These are phyloP conservation scores for Suhomyces choctaworum DNA, from an alignment of 1,139 yeast genomes.

Conservation along the genomic window DNA sequence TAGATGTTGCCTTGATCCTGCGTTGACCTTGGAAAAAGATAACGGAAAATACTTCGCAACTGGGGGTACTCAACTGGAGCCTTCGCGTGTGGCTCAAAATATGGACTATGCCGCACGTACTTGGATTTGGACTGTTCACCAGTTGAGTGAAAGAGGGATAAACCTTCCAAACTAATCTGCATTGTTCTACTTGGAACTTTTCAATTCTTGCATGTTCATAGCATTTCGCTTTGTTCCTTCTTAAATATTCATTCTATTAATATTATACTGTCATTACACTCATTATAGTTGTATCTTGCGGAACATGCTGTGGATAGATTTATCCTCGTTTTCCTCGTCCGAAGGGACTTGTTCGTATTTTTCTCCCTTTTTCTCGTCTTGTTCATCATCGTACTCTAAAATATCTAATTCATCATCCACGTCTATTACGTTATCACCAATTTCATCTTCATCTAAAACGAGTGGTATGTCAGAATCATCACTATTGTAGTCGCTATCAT, in stretches of 20 bases:
- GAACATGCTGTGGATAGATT: too few species aligned
- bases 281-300: slow-evolving; percentile 5
- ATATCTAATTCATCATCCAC: slow-evolving; percentile 19
- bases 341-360: slow-evolving; percentile 3
- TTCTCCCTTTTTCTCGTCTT: slow-evolving; percentile 11
- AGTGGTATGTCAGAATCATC: slow-evolving; percentile 6
- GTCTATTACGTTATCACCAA: slow-evolving; percentile 12
- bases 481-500: slow-evolving; percentile 20
- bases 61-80: slow-evolving; percentile 54
- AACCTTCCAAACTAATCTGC: slow-evolving; percentile 17
- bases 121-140: slow-evolving; percentile 81
- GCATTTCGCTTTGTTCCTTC: too few species aligned
- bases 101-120: slow-evolving; percentile 65
- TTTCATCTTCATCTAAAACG: not conserved
- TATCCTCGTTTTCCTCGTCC: slow-evolving; percentile 5
- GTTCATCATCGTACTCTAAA: slow-evolving; percentile 16
- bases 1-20: slow-evolving; percentile 61
- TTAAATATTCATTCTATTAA: too few species aligned
- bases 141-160: slow-evolving; percentile 53
- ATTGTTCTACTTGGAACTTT: slow-evolving; percentile 1
- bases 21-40: slow-evolving; percentile 50
- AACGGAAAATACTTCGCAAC: slow-evolving; percentile 70
- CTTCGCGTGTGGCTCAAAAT: slow-evolving; percentile 61
- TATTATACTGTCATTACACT: too few species aligned
- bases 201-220: slow-evolving; percentile 8